A percentile compares a stretch with the other conserved stretches of the same genome.
These are phyloP conservation scores for Neurospora africana DNA, from an alignment of 495 filamentous ascomycete species.

Conservation along the genomic window DNA sequence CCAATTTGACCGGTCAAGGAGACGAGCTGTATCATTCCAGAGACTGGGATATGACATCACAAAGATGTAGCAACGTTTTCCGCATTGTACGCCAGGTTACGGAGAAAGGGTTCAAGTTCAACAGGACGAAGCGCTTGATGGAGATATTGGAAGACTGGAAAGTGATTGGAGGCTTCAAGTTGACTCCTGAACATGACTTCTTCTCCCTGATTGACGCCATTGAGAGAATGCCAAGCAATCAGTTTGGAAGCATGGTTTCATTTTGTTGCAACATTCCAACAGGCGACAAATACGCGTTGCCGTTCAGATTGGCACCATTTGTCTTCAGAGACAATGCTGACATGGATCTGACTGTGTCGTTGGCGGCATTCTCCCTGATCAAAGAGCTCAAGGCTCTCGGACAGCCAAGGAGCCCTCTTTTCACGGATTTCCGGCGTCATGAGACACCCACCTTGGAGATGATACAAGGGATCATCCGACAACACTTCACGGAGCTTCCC, in stretches of 20 bases:
- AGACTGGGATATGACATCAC: not conserved
- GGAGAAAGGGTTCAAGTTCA: not conserved
- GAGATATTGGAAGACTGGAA: not conserved
- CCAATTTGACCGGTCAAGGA: not conserved
- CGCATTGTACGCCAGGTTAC: not conserved
- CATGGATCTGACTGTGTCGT: not conserved
- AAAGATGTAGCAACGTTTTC: not conserved
- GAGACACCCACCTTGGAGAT: not conserved
- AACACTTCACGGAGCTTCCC: not conserved
- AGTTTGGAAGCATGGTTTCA: conserved; percentile 1
- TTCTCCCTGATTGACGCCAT: not conserved
- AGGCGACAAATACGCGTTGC: not conserved
- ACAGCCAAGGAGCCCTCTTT: not conserved
- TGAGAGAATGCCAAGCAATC: not conserved
- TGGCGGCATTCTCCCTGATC: not conserved
- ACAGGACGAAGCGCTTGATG: not conserved
- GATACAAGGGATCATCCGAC: not conserved
- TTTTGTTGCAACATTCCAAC: not conserved
- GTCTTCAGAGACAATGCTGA: not conserved
- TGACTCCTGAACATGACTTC: not conserved
- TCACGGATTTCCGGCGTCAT: not conserved
- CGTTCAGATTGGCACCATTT: conserved; percentile 1
- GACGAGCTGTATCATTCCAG: not conserved
- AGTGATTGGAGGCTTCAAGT: not conserved
- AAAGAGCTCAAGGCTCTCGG: not conserved